These are phyloP conservation scores for Ochetophila trinervis DNA, from an alignment of 306 rosid genomes.

Conservation along the genomic window DNA sequence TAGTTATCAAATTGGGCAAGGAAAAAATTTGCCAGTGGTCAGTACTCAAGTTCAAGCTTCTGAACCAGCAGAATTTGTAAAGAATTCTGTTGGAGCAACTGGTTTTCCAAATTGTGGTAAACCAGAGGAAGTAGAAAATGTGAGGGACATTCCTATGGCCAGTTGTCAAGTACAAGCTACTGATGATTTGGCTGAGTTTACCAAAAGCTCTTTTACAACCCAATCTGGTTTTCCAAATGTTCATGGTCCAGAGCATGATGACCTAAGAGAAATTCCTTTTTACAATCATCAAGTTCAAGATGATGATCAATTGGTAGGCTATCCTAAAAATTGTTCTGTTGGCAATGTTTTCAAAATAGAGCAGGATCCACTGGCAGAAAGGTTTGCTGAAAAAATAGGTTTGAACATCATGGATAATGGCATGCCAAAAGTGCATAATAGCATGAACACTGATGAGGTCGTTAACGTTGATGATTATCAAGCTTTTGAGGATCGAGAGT, in stretches of 20 bases:
- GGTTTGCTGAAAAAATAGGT: constrained; percentile 24
- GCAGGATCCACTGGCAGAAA: constrained; percentile 31
- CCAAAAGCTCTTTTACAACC: constrained; percentile 29
- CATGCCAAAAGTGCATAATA: constrained; percentile 20
- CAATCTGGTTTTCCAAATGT: constrained; percentile 11
- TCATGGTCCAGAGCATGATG: constrained; percentile 27
- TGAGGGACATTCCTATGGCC: constrained; percentile 43
- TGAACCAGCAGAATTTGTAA: constrained; percentile 19
- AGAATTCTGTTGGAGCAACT: constrained; percentile 13
- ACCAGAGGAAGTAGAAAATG: constrained; percentile 30
- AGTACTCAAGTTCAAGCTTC: constrained; percentile 30
- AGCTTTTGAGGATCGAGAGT: constrained; percentile 22
- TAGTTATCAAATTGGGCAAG: constrained; percentile 26
- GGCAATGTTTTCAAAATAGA: constrained; percentile 17
- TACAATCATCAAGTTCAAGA: constrained; percentile 29
- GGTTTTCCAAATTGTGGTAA: constrained; percentile 17
- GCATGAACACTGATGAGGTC: constrained; percentile 23
- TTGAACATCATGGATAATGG: constrained; percentile 20
- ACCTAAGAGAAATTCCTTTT: constrained; percentile 21
- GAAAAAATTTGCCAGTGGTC: constrained; percentile 16
- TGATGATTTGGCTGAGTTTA: constrained; percentile 28
- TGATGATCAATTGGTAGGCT: constrained; percentile 22
- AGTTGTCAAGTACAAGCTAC: constrained; percentile 41
- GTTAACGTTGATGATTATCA: constrained; percentile 25
- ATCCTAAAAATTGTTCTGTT: constrained; percentile 24